Percentiles rank a stretch among this genome's conserved stretches.
These are phyloP conservation scores for Trichothecium sympodiale DNA, from an alignment of 2,329 filamentous ascomycete genomes.

Conservation along the genomic window DNA sequence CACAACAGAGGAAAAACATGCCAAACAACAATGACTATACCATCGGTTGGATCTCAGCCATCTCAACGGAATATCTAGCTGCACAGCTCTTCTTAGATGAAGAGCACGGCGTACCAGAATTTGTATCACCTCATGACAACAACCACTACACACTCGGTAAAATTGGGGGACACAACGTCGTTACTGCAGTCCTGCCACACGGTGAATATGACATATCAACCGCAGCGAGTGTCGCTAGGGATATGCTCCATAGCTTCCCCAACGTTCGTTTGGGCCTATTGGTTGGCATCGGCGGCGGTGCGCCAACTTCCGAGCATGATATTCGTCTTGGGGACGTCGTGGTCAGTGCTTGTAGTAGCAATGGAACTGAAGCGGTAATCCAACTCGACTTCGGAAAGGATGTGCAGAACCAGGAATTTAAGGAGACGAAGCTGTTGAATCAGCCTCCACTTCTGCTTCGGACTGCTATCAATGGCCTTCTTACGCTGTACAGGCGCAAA, in stretches of 20 bases:
- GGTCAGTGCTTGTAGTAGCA: constrained; percentile 1
- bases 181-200: constrained; percentile 18
- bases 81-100: constrained; percentile 28
- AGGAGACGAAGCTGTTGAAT: constrained; percentile 3
- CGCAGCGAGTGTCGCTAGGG: constrained; percentile 14
- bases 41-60: constrained; percentile 33
- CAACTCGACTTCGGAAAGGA: constrained; percentile 7
- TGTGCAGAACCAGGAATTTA: constrained; percentile 4
- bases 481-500: constrained; percentile 8
- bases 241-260: constrained; percentile 18
- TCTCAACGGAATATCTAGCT: constrained; percentile 23
- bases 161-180: constrained; percentile 22
- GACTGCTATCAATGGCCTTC: constrained; percentile 3
- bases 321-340: constrained; percentile 8
- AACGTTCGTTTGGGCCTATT: constrained; percentile 18
- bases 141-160: constrained; percentile 18
- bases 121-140: constrained; percentile 9
- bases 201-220: constrained; percentile 13
- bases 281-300: constrained; percentile 23
- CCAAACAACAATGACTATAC: constrained; percentile 18
- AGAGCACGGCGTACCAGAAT: constrained; percentile 14
- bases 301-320: constrained; percentile 14
- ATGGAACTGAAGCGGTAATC: constrained; percentile 2
- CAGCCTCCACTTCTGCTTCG: constrained; percentile 5
- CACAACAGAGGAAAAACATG: too few species aligned